Percentiles rank a stretch among this genome's conserved stretches.
phyloP scores from a whole-genome alignment of 257 asterid species.

The Solanum pinnatisectum region DNA sequence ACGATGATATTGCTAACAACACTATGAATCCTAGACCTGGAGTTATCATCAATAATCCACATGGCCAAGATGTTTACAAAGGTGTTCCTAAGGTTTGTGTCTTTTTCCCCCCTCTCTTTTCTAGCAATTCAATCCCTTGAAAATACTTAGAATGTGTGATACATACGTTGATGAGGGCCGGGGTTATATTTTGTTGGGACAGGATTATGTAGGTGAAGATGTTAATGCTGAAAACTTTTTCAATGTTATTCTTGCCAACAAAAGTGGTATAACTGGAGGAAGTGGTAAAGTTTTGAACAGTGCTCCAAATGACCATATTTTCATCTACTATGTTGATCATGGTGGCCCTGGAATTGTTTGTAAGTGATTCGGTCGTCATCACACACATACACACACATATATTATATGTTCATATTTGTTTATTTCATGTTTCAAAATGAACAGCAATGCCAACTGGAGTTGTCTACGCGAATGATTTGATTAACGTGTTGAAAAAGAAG shows the following conservation, averaged over 20 bases:
- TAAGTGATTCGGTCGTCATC: conserved; percentile 11
- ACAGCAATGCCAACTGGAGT: conserved; percentile 70
- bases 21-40: conserved; percentile 80
- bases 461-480: conserved; percentile 66
- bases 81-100: not conserved
- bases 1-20: conserved; percentile 79
- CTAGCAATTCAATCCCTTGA: not conserved
- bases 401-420: not conserved
- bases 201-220: conserved; percentile 82
- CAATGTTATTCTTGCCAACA: conserved; percentile 73
- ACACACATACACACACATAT: not conserved
- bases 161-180: not conserved
- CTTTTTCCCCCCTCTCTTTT: not conserved
- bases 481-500: conserved; percentile 49
- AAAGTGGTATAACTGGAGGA: conserved; percentile 74
- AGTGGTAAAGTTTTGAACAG: conserved; percentile 92
- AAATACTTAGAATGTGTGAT: not conserved
- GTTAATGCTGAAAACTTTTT: conserved; percentile 62
- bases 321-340: conserved; percentile 80
- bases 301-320: conserved; percentile 80
- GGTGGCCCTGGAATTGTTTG: conserved; percentile 99
- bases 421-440: not conserved
- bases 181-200: not conserved
- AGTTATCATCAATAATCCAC: conserved; percentile 77
- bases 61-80: conserved; percentile 68